Conservation (phyloP, 768 basidiomycete genomes). For the Kwoniella europaea region DNA sequence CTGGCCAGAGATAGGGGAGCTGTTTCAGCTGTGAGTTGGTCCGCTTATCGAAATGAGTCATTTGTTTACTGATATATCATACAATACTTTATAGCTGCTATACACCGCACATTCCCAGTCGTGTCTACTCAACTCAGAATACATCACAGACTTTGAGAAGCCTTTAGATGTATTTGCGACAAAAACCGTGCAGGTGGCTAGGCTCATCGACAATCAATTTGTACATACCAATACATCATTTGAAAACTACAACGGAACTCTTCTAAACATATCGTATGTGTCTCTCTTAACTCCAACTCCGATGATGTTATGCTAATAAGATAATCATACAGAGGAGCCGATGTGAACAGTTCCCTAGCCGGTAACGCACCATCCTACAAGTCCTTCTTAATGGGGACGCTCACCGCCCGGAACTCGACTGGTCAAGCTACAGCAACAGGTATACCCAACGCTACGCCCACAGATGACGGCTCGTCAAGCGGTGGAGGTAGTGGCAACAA, state of each 20-base stretch:
- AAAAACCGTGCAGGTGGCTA: constrained; percentile 67
- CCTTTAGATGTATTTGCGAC: constrained; percentile 64
- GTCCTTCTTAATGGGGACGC: constrained; percentile 71
- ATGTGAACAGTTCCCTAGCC: constrained; percentile 42
- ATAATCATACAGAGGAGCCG: constrained; percentile 31
- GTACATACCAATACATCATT: constrained; percentile 64
- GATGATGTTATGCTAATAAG: background rate
- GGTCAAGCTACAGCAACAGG: constrained; percentile 54
- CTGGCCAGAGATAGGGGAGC: constrained; percentile 79
- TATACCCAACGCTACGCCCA: constrained; percentile 44
- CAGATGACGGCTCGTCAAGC: constrained; percentile 20
- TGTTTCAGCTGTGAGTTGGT: constrained; percentile 69
- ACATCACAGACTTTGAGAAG: constrained; percentile 68
- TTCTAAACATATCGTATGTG: constrained; percentile 64
- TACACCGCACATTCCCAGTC: constrained; percentile 75
- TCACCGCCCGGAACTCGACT: constrained; percentile 71
- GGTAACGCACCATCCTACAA: constrained; percentile 25
- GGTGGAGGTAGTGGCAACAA: constrained; percentile 1
- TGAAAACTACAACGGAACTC: constrained; percentile 65
- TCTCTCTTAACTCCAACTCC: background rate
- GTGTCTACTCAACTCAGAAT: constrained; percentile 76
- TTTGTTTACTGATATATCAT: too few relatives aligned
- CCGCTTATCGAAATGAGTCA: too few relatives aligned
- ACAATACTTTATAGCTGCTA: constrained; percentile 64
- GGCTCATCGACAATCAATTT: constrained; percentile 66